phyloP scores from a whole-genome alignment of 2,329 filamentous ascomycete species.

The Sclerotinia nivalis region DNA sequence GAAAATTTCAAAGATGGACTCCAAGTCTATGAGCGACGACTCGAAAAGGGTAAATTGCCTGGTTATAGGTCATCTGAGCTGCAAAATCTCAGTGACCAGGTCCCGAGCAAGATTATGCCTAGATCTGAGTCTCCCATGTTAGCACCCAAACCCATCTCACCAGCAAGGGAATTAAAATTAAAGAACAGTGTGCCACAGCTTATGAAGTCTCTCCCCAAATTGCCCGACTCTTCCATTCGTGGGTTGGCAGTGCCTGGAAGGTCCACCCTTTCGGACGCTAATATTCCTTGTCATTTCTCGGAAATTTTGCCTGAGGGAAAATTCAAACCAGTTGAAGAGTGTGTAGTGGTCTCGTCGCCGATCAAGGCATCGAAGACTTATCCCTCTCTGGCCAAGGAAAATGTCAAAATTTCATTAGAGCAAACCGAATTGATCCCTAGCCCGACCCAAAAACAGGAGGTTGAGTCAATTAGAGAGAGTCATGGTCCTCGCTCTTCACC shows the following conservation, averaged over 20 bases:
- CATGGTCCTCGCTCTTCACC: constrained; percentile 22
- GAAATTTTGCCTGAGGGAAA: constrained; percentile 12
- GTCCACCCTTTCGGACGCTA: constrained; percentile 1
- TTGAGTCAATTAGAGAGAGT: neutral
- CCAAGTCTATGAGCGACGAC: constrained; percentile 9
- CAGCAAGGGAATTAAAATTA: constrained; percentile 39
- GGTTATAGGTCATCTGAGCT: constrained; percentile 22
- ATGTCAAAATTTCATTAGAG: neutral
- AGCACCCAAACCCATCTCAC: constrained; percentile 42
- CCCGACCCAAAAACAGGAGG: neutral
- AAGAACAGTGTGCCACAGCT: constrained; percentile 42
- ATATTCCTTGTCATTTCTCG: constrained; percentile 27
- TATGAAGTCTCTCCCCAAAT: constrained; percentile 42
- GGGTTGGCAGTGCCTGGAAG: constrained; percentile 17
- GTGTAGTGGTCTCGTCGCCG: neutral
- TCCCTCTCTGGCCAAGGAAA: neutral
- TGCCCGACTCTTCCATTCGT: constrained; percentile 30
- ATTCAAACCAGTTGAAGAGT: constrained; percentile 5
- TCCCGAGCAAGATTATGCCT: constrained; percentile 31
- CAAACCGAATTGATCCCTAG: neutral
- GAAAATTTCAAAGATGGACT: neutral
- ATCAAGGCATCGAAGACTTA: neutral
- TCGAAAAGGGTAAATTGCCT: constrained; percentile 16
- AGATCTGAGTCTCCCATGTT: constrained; percentile 39
- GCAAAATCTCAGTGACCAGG: constrained; percentile 31